Conservation (phyloP, 768 basidiomycete species). For the Pholiota microspora region DNA sequence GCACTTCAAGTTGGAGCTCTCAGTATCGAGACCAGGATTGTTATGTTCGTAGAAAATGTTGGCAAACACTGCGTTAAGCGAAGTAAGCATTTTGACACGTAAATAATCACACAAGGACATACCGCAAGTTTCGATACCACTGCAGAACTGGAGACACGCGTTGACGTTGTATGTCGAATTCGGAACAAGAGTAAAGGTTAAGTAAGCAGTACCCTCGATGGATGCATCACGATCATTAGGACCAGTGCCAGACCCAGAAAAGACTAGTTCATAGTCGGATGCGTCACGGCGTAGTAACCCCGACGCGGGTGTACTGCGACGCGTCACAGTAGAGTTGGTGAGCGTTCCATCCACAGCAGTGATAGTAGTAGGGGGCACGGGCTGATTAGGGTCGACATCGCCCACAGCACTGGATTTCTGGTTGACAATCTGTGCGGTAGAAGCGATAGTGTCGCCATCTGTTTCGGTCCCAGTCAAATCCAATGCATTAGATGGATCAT, state of each 20-base stretch:
- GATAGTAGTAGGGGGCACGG: slow-evolving; percentile 34
- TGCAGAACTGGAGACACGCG: slow-evolving; percentile 41
- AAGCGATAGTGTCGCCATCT: slow-evolving; percentile 31
- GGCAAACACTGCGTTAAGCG: slow-evolving; percentile 51
- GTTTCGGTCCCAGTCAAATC: slow-evolving; percentile 26
- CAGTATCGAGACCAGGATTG: slow-evolving; percentile 38
- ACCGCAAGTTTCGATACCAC: slow-evolving; percentile 39
- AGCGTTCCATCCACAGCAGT: slow-evolving; percentile 45
- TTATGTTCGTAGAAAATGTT: slow-evolving; percentile 51
- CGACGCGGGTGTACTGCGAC: slow-evolving; percentile 12
- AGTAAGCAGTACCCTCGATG: slow-evolving; percentile 46
- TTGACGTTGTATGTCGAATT: slow-evolving; percentile 45
- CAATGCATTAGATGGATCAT: slow-evolving; percentile 20
- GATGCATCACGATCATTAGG: slow-evolving; percentile 38
- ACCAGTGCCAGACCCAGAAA: slow-evolving; percentile 35
- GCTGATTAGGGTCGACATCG: slow-evolving; percentile 29
- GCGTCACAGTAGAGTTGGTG: slow-evolving; percentile 18
- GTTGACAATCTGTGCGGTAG: slow-evolving; percentile 32
- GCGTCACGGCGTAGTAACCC: slow-evolving; percentile 20
- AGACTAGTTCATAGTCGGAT: slow-evolving; percentile 35
- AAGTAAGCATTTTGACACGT: background rate
- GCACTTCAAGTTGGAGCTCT: slow-evolving; percentile 47
- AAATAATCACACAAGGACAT: slow-evolving; percentile 18
- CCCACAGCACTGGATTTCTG: slow-evolving; percentile 35
- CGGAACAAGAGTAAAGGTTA: slow-evolving; percentile 43